Evolutionary conservation across 345 rosid species (phyloP).

Genomic region (Triadica sebifera): DNA sequence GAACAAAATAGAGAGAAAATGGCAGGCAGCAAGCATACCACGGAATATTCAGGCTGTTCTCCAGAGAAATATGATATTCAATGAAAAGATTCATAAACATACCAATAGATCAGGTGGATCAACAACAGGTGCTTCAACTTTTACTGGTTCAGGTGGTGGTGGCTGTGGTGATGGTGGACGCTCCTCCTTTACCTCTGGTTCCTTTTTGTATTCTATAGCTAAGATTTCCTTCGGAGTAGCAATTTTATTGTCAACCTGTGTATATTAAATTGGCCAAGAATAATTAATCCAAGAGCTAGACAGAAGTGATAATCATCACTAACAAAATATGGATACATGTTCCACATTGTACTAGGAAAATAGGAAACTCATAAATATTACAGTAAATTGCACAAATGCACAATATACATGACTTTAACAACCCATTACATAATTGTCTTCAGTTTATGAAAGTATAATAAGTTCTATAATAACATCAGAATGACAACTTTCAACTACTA

Average conservation of each 20-base stretch:
- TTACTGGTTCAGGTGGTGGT: slow-evolving; percentile 61
- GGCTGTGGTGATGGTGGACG: slow-evolving; percentile 47
- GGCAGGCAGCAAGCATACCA: slow-evolving; percentile 3
- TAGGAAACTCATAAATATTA: neutral
- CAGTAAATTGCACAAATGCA: neutral
- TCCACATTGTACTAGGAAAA: neutral
- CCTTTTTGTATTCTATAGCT: slow-evolving; percentile 70
- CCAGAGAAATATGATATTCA: neutral
- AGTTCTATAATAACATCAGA: neutral
- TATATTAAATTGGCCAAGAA: slow-evolving; percentile 1
- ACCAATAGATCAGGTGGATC: slow-evolving; percentile 88
- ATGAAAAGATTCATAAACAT: slow-evolving; percentile 6
- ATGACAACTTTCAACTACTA: neutral
- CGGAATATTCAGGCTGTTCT: slow-evolving; percentile 4
- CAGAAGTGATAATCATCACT: neutral
- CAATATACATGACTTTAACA: too few species aligned
- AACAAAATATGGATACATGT: neutral
- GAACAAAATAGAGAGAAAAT: slow-evolving; percentile 16
- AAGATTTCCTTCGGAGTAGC: slow-evolving; percentile 67
- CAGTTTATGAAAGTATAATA: neutral
- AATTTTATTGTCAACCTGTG: slow-evolving; percentile 47
- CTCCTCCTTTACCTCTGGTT: slow-evolving; percentile 51
- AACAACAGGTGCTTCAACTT: slow-evolving; percentile 55
- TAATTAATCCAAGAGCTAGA: neutral
- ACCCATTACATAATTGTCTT: neutral